These are phyloP conservation scores for Eutrema yunnanense DNA, from an alignment of 345 rosid genomes.

Conservation along the genomic window DNA sequence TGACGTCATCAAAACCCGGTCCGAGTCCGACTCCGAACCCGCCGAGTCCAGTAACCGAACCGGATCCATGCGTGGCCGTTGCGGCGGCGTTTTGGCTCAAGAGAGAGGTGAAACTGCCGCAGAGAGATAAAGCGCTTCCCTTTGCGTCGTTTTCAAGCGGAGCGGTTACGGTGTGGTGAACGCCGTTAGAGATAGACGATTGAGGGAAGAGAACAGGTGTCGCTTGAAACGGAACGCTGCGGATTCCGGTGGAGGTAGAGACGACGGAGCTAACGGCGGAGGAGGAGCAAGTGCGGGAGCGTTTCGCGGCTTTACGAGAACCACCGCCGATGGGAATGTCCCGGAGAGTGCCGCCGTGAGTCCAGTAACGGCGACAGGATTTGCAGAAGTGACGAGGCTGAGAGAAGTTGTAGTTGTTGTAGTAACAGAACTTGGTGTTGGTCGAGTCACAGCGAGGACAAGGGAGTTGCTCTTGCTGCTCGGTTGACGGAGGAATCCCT, in stretches of 20 bases:
- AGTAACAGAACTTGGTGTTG: conserved; percentile 92
- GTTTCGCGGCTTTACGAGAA: conserved; percentile 71
- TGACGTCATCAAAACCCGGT: conserved; percentile 51
- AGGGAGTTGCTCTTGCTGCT: conserved; percentile 79
- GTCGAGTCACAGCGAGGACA: conserved; percentile 92
- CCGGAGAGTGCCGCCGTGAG: conserved; percentile 76
- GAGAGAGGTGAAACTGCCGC: conserved; percentile 69
- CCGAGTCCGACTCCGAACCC: conserved; percentile 78
- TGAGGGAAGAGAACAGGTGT: conserved; percentile 52
- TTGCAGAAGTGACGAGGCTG: conserved; percentile 99
- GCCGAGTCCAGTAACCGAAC: conserved; percentile 56
- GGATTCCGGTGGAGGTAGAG: not conserved
- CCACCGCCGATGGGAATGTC: conserved; percentile 96
- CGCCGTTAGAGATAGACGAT: conserved; percentile 20
- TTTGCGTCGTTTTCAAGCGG: conserved; percentile 8
- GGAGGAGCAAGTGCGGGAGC: conserved; percentile 49
- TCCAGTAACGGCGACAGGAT: conserved; percentile 97
- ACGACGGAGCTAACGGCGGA: conserved; percentile 38
- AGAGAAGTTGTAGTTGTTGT: conserved; percentile 94
- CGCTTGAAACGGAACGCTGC: conserved; percentile 34
- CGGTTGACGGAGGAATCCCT: conserved; percentile 23
- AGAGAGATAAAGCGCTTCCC: conserved; percentile 25
- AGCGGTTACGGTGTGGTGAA: not conserved
- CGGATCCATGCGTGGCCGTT: conserved; percentile 33
- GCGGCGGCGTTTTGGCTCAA: conserved; percentile 46